A percentile compares a stretch with the other conserved stretches of the same genome.
phyloP scores from a whole-genome alignment of 441 rosid genomes.

The Arabidopsis lyrata region DNA sequence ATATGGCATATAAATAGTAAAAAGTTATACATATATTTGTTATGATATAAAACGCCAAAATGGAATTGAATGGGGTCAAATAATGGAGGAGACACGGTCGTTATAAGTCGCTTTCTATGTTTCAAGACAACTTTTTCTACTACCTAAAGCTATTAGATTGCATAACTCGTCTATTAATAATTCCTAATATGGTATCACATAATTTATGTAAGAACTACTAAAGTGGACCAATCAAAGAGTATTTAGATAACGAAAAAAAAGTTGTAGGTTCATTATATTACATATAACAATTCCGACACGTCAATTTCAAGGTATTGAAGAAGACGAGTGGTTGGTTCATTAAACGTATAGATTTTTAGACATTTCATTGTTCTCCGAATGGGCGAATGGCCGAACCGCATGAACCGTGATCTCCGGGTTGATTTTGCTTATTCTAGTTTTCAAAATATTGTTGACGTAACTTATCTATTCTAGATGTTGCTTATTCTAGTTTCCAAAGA shows the following conservation, averaged over 20 bases:
- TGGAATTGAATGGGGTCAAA: conserved; percentile 20
- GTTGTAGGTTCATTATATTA: background rate
- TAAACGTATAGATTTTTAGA: conserved; percentile 29
- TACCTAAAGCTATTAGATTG: conserved; percentile 31
- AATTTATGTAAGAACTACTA: conserved; percentile 6
- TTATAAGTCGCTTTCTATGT: conserved; percentile 37
- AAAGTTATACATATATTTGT: background rate
- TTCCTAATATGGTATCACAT: conserved; percentile 23
- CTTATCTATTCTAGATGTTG: background rate
- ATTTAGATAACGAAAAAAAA: background rate
- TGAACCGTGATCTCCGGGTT: conserved; percentile 22
- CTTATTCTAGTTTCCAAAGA: too few species aligned
- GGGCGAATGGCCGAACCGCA: background rate
- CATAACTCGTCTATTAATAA: conserved; percentile 18
- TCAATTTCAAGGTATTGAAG: conserved; percentile 21
- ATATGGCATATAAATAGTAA: background rate
- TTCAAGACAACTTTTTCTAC: conserved; percentile 15
- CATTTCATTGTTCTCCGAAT: conserved; percentile 24
- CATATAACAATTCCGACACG: conserved; percentile 1
- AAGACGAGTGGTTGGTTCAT: conserved; percentile 37
- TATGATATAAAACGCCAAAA: conserved; percentile 28
- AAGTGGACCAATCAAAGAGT: conserved; percentile 28
- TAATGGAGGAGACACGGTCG: conserved; percentile 46
- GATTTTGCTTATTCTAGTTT: conserved; percentile 17
- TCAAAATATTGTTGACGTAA: conserved; percentile 2